phyloP scores from a whole-genome alignment of 176 grass and related monocot species.

The Pontederia crassipes region DNA sequence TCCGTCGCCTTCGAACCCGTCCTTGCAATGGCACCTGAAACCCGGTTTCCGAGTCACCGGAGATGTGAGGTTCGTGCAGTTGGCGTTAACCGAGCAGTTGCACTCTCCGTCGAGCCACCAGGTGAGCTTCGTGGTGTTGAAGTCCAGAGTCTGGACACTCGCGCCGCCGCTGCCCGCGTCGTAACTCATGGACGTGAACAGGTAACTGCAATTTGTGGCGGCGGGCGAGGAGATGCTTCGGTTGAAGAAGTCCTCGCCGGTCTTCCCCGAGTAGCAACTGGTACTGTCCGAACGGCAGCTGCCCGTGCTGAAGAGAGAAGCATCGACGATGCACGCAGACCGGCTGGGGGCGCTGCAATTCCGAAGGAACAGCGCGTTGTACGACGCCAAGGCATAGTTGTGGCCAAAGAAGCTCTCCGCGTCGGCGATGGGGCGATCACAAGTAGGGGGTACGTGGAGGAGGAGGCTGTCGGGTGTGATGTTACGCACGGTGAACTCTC shows the following conservation, averaged over 20 bases:
- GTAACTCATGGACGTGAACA: not conserved
- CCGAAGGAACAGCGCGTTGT: not conserved
- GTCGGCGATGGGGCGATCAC: not conserved
- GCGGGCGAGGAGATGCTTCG: not conserved
- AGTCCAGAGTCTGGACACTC: not conserved
- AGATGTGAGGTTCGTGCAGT: not conserved
- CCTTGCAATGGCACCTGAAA: not conserved
- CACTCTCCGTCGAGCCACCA: slow-evolving; percentile 6
- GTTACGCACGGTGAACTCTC: not conserved
- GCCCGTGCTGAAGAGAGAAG: not conserved
- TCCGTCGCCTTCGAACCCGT: slow-evolving; percentile 7
- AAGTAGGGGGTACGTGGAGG: not conserved
- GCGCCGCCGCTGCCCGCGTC: not conserved
- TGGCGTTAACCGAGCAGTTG: not conserved
- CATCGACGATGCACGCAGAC: not conserved
- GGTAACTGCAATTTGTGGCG: not conserved
- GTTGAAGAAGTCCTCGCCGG: not conserved
- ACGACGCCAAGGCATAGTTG: not conserved
- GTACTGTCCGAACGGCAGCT: not conserved
- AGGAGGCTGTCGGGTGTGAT: not conserved
- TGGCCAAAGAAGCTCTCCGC: not conserved
- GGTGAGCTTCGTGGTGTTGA: not conserved
- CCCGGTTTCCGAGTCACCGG: no score
- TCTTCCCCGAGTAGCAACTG: not conserved
- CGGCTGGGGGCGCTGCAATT: not conserved